These are phyloP conservation scores for Sphagnum magellanicum DNA, from an alignment of 228 moss, liverwort and hornwort genomes.

Conservation along the genomic window DNA sequence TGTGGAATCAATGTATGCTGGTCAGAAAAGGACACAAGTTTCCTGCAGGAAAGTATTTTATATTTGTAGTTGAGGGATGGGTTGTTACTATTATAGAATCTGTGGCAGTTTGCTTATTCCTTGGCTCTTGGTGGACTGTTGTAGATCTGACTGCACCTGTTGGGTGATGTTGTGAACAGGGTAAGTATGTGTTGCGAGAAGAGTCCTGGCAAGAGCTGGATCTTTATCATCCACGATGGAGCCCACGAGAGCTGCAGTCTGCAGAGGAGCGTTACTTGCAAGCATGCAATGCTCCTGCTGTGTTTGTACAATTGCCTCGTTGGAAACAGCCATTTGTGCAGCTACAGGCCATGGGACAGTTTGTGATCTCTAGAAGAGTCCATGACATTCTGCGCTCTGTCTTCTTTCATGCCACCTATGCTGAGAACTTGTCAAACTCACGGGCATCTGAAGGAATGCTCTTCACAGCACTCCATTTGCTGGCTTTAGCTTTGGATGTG, in stretches of 20 bases:
- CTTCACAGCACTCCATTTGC: constrained; percentile 72
- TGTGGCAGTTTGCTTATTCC: background rate
- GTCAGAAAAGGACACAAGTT: too few relatives aligned
- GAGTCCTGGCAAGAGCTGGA: constrained; percentile 89
- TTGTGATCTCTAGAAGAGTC: constrained; percentile 53
- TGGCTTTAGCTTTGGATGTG: constrained; percentile 77
- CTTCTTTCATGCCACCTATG: constrained; percentile 66
- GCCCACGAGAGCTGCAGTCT: constrained; percentile 73
- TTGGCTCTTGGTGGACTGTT: too few relatives aligned
- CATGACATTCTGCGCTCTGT: constrained; percentile 71
- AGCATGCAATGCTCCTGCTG: constrained; percentile 76
- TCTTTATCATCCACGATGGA: constrained; percentile 95
- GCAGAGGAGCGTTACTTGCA: constrained; percentile 83
- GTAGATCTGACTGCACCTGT: too few relatives aligned
- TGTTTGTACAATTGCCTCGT: constrained; percentile 68
- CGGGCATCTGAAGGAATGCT: constrained; percentile 78
- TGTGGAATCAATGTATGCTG: too few relatives aligned
- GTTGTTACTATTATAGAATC: background rate
- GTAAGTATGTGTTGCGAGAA: constrained; percentile 69
- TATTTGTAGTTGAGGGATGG: background rate
- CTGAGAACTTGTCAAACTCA: constrained; percentile 48
- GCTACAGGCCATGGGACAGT: constrained; percentile 54
- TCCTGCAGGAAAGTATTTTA: background rate
- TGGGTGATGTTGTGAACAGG: constrained; percentile 22
- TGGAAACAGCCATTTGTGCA: constrained; percentile 72